Conservation (phyloP, 768 basidiomycete species). For the Leucosporidium scottii region DNA sequence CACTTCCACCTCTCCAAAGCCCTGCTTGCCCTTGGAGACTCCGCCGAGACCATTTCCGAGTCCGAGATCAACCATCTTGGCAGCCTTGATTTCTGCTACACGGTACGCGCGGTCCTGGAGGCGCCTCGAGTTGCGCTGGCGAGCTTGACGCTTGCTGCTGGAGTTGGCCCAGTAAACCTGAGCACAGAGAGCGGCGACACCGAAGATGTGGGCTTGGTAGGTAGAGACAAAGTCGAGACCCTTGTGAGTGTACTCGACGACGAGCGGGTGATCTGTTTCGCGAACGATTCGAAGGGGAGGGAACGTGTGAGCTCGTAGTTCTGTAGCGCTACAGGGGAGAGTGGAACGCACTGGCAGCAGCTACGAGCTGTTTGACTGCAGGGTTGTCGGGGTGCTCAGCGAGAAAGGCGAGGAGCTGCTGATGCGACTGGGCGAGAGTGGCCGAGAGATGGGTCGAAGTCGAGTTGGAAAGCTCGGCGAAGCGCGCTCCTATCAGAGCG, state of each 20-base stretch:
- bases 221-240: not conserved
- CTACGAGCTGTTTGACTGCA: not conserved
- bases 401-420: too few species aligned
- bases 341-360: not conserved
- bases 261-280: not conserved
- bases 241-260: not conserved
- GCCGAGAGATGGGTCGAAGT: too few species aligned
- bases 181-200: not conserved
- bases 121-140: not conserved
- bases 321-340: not conserved
- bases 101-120: not conserved
- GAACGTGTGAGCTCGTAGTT: not conserved
- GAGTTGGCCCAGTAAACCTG: not conserved
- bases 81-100: not conserved
- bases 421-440: too few species aligned
- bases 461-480: too few species aligned
- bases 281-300: not conserved
- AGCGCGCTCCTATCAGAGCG: too few species aligned
- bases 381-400: not conserved
- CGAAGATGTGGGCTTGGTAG: not conserved
- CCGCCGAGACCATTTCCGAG: not conserved
- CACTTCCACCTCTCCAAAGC: conserved; percentile 27
- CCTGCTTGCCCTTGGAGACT: not conserved
- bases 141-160: not conserved
- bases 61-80: conserved; percentile 8